Evolutionary conservation across 305 asterid genomes (phyloP).

Genomic region (Fraxinus xanthoxyloides): DNA sequence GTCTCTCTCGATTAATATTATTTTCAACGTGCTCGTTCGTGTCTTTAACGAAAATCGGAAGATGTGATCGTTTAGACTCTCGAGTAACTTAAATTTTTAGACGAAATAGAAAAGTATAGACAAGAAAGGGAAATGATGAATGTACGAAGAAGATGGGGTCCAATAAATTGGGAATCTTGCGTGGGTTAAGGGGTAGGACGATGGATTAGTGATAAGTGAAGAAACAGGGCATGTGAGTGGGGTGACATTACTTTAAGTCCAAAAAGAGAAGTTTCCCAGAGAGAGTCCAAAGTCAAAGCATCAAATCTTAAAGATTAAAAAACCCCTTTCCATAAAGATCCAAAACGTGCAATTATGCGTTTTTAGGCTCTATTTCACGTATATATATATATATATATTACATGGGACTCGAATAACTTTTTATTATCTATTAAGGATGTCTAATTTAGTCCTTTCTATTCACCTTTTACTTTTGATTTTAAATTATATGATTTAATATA

Average conservation of each 20-base stretch:
- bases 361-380: conserved; percentile 30
- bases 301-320: conserved; percentile 52
- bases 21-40: background rate
- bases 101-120: background rate
- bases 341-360: conserved; percentile 50
- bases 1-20: background rate
- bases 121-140: conserved; percentile 43
- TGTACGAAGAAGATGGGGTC: conserved; percentile 30
- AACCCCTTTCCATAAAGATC: conserved; percentile 48
- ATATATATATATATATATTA: background rate
- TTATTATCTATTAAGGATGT: too few species aligned
- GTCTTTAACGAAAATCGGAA: background rate
- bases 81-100: background rate
- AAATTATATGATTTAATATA: background rate
- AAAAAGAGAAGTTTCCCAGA: conserved; percentile 51
- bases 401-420: too few species aligned
- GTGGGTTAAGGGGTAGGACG: background rate
- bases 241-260: conserved; percentile 46
- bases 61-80: too few species aligned
- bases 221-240: conserved; percentile 56
- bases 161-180: conserved; percentile 34
- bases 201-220: conserved; percentile 28
- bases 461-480: background rate
- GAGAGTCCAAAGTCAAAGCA: conserved; percentile 70
- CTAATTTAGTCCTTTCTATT: background rate